Evolutionary conservation across 176 grass and related monocot genomes (phyloP).

Genomic region (Musa beccarii): DNA sequence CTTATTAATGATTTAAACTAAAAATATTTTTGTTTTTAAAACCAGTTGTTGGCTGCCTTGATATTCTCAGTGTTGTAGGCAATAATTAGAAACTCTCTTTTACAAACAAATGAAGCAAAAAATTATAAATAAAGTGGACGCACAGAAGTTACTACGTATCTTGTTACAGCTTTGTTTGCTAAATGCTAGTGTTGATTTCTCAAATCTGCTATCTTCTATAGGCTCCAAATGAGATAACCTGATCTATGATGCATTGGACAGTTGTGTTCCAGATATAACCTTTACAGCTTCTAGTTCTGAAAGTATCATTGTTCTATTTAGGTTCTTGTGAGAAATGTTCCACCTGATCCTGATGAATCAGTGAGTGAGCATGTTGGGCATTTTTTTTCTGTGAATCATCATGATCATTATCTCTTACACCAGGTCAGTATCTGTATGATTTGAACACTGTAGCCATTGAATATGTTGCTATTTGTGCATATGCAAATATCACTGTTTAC

Average conservation of each 20-base stretch:
- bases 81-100: not conserved
- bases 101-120: too few species aligned
- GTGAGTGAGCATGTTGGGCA: constrained; percentile 97
- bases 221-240: not conserved
- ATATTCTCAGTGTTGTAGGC: not conserved
- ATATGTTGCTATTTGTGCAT: not conserved
- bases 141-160: not conserved
- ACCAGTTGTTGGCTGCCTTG: too few species aligned
- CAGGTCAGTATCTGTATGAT: constrained; percentile 46
- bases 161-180: not conserved
- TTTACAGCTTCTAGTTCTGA: not conserved
- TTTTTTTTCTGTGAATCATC: constrained; percentile 97
- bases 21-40: too few species aligned
- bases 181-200: not conserved
- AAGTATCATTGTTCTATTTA: constrained; percentile 17
- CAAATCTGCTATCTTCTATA: not conserved
- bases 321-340: constrained; percentile 93
- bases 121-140: not conserved
- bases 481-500: not conserved
- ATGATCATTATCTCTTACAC: constrained; percentile 81
- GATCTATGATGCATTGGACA: not conserved
- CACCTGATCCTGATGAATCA: constrained; percentile 75
- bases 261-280: not conserved
- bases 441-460: not conserved
- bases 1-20: too few species aligned